Percentiles rank a stretch among this genome's conserved stretches.
Conservation (phyloP, 1,139 yeast genomes). For the Saccharomycopsis crataegensis region DNA sequence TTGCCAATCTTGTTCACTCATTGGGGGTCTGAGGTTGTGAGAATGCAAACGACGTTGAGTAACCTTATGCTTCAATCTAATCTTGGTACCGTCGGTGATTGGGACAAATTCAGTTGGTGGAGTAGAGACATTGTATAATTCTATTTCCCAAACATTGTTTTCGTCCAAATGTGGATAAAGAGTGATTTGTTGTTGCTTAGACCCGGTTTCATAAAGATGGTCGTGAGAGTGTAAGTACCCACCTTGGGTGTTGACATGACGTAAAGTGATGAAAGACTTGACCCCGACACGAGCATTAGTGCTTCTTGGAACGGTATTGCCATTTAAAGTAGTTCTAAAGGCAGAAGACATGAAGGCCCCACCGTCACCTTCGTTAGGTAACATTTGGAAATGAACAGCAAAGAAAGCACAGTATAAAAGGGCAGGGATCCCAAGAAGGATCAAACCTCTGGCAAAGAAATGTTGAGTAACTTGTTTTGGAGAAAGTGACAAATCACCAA, state of each 20-base stretch:
- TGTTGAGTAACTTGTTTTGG: constrained; percentile 45
- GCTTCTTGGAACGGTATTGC: constrained; percentile 59
- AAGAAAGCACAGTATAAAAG: constrained; percentile 66
- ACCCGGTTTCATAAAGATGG: constrained; percentile 81
- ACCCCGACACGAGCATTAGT: constrained; percentile 80
- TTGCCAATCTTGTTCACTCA: constrained; percentile 90
- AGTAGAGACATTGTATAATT: constrained; percentile 51
- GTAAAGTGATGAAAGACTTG: constrained; percentile 71
- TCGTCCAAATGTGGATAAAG: constrained; percentile 86
- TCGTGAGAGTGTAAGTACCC: constrained; percentile 94
- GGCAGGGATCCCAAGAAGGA: constrained; percentile 65
- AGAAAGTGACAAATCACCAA: constrained; percentile 77
- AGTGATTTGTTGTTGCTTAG: constrained; percentile 92
- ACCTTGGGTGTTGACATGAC: constrained; percentile 82
- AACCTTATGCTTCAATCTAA: constrained; percentile 64
- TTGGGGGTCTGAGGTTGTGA: constrained; percentile 86
- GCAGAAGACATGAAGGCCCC: constrained; percentile 85
- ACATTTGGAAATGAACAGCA: constrained; percentile 67
- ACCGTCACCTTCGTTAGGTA: constrained; percentile 77
- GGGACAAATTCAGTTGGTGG: constrained; percentile 50
- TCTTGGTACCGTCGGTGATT: constrained; percentile 67
- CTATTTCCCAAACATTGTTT: constrained; percentile 82
- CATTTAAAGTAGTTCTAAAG: constrained; percentile 71
- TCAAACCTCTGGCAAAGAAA: constrained; percentile 45
- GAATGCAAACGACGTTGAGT: constrained; percentile 86